Evolutionary conservation across 352 stramenopile genomes (phyloP).

Genomic region (Plasmopara halstedii): DNA sequence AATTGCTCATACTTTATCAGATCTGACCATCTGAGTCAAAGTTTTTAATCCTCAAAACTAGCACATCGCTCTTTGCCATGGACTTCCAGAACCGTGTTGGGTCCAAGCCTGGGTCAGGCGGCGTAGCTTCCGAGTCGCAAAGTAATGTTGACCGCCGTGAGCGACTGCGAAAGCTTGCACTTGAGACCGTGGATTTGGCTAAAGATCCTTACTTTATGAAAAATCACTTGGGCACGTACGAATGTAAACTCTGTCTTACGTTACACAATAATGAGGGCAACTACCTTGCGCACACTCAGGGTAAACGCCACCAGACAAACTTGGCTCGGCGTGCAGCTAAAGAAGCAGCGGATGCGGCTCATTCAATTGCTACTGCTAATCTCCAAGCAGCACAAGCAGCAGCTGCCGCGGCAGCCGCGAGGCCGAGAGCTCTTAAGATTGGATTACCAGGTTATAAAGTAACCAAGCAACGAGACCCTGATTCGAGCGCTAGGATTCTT

Average conservation of each 20-base stretch:
- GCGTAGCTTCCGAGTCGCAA: slow-evolving; percentile 71
- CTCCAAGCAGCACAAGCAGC: slow-evolving; percentile 36
- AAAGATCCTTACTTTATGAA: slow-evolving; percentile 99
- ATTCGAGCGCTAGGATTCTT: slow-evolving; percentile 78
- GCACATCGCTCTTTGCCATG: slow-evolving; percentile 15
- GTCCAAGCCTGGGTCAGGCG: slow-evolving; percentile 71
- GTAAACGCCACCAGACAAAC: slow-evolving; percentile 98
- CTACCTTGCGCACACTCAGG: slow-evolving; percentile 99
- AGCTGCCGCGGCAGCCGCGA: slow-evolving; percentile 24
- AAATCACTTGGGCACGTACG: slow-evolving; percentile 98
- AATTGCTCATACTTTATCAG: too few species aligned
- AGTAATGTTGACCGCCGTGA: slow-evolving; percentile 93
- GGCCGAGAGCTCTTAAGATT: slow-evolving; percentile 88
- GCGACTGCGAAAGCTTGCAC: slow-evolving; percentile 93
- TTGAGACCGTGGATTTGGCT: slow-evolving; percentile 98
- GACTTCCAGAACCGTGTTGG: slow-evolving; percentile 84
- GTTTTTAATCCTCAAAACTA: too few species aligned
- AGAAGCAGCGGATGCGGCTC: slow-evolving; percentile 51
- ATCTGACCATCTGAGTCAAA: too few species aligned
- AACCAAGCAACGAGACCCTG: slow-evolving; percentile 89
- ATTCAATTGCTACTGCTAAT: slow-evolving; percentile 37
- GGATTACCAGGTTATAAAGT: slow-evolving; percentile 97
- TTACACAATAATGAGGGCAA: slow-evolving; percentile 99
- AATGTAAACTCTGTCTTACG: slow-evolving; percentile 99
- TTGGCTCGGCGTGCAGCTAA: slow-evolving; percentile 88